A percentile compares a stretch with the other conserved stretches of the same genome.
Conservation (phyloP, 176 grass and related monocot species). For the Oryza officinalis region DNA sequence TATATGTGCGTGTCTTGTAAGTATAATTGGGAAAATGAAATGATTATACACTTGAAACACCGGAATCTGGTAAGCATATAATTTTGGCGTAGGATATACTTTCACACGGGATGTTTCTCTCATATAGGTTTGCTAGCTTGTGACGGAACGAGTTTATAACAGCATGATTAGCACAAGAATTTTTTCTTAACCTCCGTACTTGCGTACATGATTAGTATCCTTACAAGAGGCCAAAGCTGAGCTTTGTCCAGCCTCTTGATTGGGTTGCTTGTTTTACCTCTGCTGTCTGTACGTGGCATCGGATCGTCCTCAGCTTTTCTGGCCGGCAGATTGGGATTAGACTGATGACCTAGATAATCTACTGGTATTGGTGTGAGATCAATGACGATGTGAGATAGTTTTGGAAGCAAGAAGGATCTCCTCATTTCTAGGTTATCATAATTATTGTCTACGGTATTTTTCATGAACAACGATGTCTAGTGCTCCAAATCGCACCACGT, state of each 20-base stretch:
- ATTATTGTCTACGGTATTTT: too few relatives aligned
- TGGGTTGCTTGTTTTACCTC: not conserved
- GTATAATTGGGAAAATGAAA: not conserved
- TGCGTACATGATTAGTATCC: conserved; percentile 19
- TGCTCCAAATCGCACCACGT: not conserved
- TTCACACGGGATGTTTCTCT: too few relatives aligned
- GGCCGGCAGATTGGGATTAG: not conserved
- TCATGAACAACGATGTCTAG: not conserved
- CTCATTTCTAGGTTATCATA: not conserved
- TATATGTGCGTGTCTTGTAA: not conserved
- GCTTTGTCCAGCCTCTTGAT: conserved; percentile 17
- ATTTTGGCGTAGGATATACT: too few relatives aligned
- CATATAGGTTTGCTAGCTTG: not conserved
- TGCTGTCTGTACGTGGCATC: conserved; percentile 35
- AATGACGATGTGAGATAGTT: not conserved
- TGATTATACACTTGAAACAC: too few relatives aligned
- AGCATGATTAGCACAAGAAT: conserved; percentile 28
- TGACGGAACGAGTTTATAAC: not conserved
- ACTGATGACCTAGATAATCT: conserved; percentile 4
- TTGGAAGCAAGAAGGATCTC: not conserved
- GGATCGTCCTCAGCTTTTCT: conserved; percentile 44
- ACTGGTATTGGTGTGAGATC: not conserved
- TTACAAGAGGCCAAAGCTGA: conserved; percentile 16
- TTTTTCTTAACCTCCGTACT: not conserved
- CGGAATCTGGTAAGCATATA: too few relatives aligned